Conservation (phyloP, 257 asterid species). For the Solanum clarkiae region DNA sequence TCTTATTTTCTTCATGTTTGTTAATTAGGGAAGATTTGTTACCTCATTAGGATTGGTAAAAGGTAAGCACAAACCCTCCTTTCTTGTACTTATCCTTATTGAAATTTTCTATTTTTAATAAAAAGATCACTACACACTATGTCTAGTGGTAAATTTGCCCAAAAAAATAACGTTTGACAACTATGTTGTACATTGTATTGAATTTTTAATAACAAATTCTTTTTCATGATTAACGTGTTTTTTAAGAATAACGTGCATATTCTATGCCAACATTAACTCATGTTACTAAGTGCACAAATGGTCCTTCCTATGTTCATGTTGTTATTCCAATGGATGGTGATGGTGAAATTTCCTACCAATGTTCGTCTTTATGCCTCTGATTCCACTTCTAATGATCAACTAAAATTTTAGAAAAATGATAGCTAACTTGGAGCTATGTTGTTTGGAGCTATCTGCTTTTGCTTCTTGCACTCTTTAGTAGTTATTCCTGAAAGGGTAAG, state of each 20-base stretch:
- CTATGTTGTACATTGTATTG: no score
- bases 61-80: no score
- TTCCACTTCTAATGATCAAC: no score
- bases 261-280: conserved; percentile 53
- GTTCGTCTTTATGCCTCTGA: no score
- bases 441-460: neutral
- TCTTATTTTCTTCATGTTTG: no score
- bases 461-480: neutral
- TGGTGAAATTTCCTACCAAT: conserved; percentile 34
- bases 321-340: conserved; percentile 55
- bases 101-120: no score
- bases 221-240: neutral
- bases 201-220: neutral
- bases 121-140: no score
- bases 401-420: neutral
- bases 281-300: conserved; percentile 1
- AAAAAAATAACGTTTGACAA: no score
- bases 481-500: neutral
- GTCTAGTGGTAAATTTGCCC: no score
- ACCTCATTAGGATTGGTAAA: no score
- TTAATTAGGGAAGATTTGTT: no score
- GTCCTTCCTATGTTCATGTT: conserved; percentile 61
- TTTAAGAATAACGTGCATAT: conserved; percentile 64
- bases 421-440: neutral
- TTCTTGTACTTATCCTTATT: no score